Conservation (phyloP, 108 stramenopile species). For the Skeletonema marinoi region DNA sequence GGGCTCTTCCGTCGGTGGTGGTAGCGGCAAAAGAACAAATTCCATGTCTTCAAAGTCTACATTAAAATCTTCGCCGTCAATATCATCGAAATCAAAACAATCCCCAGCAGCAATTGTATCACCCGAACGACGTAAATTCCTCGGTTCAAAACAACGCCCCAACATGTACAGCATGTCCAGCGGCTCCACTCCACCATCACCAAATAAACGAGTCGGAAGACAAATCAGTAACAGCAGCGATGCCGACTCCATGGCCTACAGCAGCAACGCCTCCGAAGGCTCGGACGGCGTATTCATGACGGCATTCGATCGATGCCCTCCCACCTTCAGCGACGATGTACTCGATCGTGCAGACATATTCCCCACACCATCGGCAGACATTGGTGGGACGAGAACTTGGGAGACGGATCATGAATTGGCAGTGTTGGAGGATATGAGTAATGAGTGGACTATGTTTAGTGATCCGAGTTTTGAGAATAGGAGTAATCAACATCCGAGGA, state of each 20-base stretch:
- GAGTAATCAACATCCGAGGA: background rate
- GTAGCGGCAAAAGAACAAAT: background rate
- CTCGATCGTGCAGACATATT: background rate
- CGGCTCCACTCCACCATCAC: background rate
- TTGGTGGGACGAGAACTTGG: background rate
- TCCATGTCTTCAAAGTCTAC: background rate
- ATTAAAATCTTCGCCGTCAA: background rate
- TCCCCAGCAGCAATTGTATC: background rate
- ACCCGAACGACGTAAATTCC: background rate
- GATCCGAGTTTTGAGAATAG: background rate
- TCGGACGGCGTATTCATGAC: background rate
- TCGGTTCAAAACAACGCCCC: background rate
- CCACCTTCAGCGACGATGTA: background rate
- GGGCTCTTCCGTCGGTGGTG: background rate
- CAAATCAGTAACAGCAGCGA: background rate
- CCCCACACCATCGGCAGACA: background rate
- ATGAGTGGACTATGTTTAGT: slow-evolving; percentile 2
- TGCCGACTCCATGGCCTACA: background rate
- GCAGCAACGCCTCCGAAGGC: background rate
- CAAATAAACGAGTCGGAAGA: background rate
- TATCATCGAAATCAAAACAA: background rate
- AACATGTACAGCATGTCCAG: background rate
- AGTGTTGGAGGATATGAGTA: slow-evolving; percentile 1
- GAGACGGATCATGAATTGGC: background rate
- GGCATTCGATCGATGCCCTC: background rate